phyloP scores from a whole-genome alignment of 2,329 filamentous ascomycete species.

The Epichloe sylvatica region DNA sequence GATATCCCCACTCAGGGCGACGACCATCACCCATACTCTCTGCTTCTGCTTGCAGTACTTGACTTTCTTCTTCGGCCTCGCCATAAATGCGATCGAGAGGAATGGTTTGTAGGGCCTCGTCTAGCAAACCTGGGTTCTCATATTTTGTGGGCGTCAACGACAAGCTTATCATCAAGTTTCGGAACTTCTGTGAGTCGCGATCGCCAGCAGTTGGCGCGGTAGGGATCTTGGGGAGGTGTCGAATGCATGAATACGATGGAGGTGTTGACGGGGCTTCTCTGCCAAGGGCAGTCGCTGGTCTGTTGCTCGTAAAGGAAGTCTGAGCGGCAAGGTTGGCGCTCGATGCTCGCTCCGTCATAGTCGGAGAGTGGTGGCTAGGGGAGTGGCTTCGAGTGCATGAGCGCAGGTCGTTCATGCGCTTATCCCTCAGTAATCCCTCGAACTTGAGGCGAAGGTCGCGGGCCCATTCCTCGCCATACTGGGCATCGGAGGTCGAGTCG shows the following conservation, averaged over 20 bases:
- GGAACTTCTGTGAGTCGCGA: slow-evolving; percentile 56
- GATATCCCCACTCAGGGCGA: slow-evolving; percentile 87
- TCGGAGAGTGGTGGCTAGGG: slow-evolving; percentile 45
- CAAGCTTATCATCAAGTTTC: slow-evolving; percentile 70
- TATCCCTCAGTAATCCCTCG: slow-evolving; percentile 72
- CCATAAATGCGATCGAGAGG: slow-evolving; percentile 83
- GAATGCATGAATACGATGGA: slow-evolving; percentile 34
- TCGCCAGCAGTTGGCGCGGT: slow-evolving; percentile 56
- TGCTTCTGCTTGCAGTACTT: slow-evolving; percentile 76
- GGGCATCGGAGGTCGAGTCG: slow-evolving; percentile 15
- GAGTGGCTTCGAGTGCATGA: slow-evolving; percentile 41
- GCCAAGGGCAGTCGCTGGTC: slow-evolving; percentile 34
- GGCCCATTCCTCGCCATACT: slow-evolving; percentile 61
- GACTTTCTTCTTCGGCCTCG: slow-evolving; percentile 85
- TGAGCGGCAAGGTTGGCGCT: slow-evolving; percentile 31
- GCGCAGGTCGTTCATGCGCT: slow-evolving; percentile 67
- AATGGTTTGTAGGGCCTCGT: slow-evolving; percentile 77
- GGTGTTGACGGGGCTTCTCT: slow-evolving; percentile 21
- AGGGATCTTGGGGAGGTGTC: slow-evolving; percentile 45
- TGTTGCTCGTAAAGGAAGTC: slow-evolving; percentile 24
- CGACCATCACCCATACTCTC: slow-evolving; percentile 70
- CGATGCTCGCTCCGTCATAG: slow-evolving; percentile 35
- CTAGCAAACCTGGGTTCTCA: slow-evolving; percentile 87
- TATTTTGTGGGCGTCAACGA: slow-evolving; percentile 85
- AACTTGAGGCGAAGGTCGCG: slow-evolving; percentile 70